Evolutionary conservation across 768 basidiomycete species (phyloP), one percentile per base, ranked within the genome.

Genomic region (Sarcomyxa edulis): DNA sequence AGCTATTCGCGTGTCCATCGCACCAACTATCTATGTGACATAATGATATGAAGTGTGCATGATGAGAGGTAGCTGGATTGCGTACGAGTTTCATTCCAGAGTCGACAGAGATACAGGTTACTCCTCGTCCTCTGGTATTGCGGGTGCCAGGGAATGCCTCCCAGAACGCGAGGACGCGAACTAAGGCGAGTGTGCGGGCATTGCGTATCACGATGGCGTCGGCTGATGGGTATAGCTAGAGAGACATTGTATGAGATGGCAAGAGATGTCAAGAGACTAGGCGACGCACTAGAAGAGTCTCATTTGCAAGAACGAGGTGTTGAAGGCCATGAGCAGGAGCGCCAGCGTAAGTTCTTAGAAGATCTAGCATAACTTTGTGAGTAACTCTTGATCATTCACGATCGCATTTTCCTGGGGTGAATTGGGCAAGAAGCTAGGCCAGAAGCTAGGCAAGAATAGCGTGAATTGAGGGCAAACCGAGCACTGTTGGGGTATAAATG

Each of bases 71-170:
- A n/a, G n/a, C n/a, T n/a, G n/a, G 29, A 20, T 22, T 32, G 71
- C 85, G 58, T 58, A 91, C 89, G 43, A 89, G 72, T 64, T 83
- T 89, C 78, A 87, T 82, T 35, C 78, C 78, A 11, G 78, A 69
- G 55, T 92, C 90, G 14, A 89, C 76, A 3, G 81, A 68, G 20
- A 90, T 61, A 49, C 74, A 79, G 19, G 74, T 71, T 12, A 90
- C 72, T 24, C 29, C 10, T 52, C 56, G 37, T 70, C 66, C 19
- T 59, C n/a, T 57, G 8, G 60, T 49, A 40, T 71, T 63, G 7
- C 59, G 59, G 9, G 66, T 50, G n/a, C 74, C 71, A 5, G 88
- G 86, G 53, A 88, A 91, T 5, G 81, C 84, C 54, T 91, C 86
- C 66, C 76, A 82, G 51, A 91, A 86, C 22, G 81, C 76, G 16